Evolutionary conservation across 225 moss, liverwort and hornwort species (phyloP).

Genomic region (Pseudisothecium myosuroides): DNA sequence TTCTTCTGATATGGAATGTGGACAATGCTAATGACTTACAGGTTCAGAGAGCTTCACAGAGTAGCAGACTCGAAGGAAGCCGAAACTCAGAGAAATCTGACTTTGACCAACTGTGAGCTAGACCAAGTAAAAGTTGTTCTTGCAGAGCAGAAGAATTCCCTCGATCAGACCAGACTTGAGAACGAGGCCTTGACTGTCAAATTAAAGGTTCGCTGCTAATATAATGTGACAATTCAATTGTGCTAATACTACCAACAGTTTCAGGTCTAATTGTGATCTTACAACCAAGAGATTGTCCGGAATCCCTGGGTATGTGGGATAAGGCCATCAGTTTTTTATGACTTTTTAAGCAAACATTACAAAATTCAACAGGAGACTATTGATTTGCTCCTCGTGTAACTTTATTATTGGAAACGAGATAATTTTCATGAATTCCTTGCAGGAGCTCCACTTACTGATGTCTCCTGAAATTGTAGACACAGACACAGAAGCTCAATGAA

Average conservation of each 20-base stretch:
- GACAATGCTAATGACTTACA: neutral
- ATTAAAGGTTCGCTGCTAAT: conserved; percentile 31
- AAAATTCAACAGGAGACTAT: neutral
- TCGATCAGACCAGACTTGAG: conserved; percentile 41
- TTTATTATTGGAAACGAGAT: neutral
- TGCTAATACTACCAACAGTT: neutral
- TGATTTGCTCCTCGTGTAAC: neutral
- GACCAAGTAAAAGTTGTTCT: conserved; percentile 42
- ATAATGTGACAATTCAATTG: neutral
- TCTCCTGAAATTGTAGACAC: neutral
- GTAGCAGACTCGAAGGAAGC: conserved; percentile 33
- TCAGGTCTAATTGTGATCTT: neutral
- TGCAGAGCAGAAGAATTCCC: conserved; percentile 28
- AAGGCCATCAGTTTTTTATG: neutral
- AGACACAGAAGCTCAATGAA: neutral
- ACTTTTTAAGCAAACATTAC: neutral
- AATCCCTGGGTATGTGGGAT: neutral
- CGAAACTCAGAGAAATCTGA: conserved; percentile 32
- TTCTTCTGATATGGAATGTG: neutral
- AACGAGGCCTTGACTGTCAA: conserved; percentile 41
- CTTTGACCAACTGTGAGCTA: conserved; percentile 34
- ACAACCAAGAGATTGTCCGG: neutral
- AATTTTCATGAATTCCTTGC: neutral
- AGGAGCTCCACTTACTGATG: neutral
- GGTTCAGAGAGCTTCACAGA: conserved; percentile 56